Base-by-base conservation (phyloP, 768 basidiomycete genomes). In the Termitomyces titanicus region DNA sequence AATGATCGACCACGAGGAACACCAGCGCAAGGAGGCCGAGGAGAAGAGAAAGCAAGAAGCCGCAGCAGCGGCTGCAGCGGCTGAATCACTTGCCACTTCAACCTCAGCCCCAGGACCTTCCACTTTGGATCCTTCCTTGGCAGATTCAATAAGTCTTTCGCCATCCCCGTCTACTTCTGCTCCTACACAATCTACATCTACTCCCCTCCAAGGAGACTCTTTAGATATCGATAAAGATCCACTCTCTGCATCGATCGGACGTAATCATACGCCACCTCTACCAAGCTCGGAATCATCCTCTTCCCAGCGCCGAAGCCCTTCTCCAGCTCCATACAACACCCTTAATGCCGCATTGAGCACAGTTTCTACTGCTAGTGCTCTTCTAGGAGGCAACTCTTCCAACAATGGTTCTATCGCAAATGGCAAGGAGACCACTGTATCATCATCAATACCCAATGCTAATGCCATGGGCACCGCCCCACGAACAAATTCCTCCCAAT, bases 1-100 rank as follows among this genome's bases (percentile, higher is more conserved):
- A 25, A 76, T 98, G 61, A 68, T 97, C 46, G 96, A 98, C 55
- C 94, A 98, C 64, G 95, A 98, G 71, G 94, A 94, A 64, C 90
- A 94, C 53, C 92, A 94, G 66, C 80, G 84, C 63, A 85, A 83
- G 65, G 83, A 90, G 64, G 80, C 79, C 54, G 87, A 84, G 63
- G 83, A 88, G 68, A 85, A 81, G 70, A 80, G 72, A 64, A 84
- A 82, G 70, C 73, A 57, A 55, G 59, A 61, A 52, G 59, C 49
- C 7, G 59, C 69, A 29, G 70, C 68, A 40, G 69, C 67, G 33
- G 71, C 70, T 5, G 71, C 72, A 55, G 75, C 69, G 17, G 39
- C 52, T 20, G 56, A 53, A 35, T 25, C 61, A 38, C 64, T 64
- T 35, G 56, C 69, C 29, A 64, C 66, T 42, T 55, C 61, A 10